These are phyloP conservation scores for Euphorbia tirucalli DNA, from an alignment of 345 rosid genomes.

Conservation along the genomic window DNA sequence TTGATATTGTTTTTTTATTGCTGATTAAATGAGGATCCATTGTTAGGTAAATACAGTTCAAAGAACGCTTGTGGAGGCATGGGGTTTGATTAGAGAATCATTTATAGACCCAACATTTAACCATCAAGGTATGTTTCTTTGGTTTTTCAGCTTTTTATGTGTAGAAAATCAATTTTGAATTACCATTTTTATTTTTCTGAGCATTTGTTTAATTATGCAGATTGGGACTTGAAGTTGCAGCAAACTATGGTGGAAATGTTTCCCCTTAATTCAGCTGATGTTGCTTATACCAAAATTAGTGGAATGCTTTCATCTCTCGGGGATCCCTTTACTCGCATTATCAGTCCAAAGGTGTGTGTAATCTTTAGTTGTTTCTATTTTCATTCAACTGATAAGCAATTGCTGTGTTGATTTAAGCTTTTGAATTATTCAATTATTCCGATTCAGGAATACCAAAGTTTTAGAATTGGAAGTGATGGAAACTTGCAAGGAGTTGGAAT, in stretches of 20 bases:
- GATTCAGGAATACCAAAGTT: constrained; percentile 79
- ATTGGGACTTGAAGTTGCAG: constrained; percentile 86
- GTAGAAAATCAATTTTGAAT: neutral
- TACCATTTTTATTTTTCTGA: too few relatives aligned
- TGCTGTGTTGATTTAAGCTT: neutral
- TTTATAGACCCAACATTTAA: constrained; percentile 84
- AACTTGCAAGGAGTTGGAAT: too few relatives aligned
- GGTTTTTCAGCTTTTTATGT: neutral
- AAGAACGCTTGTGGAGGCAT: constrained; percentile 90
- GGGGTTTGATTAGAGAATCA: constrained; percentile 91
- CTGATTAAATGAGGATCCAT: constrained; percentile 15
- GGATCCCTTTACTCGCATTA: constrained; percentile 85
- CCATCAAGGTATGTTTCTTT: constrained; percentile 58
- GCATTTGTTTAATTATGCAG: constrained; percentile 35
- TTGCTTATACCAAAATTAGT: constrained; percentile 66
- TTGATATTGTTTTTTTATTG: neutral
- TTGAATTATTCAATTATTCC: neutral
- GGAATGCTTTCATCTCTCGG: constrained; percentile 92
- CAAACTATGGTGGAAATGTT: constrained; percentile 93
- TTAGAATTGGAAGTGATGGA: too few relatives aligned
- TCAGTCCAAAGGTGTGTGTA: constrained; percentile 71
- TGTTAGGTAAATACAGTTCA: constrained; percentile 80
- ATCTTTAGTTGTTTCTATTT: neutral
- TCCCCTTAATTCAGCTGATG: constrained; percentile 76
- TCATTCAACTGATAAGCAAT: neutral